These are phyloP conservation scores for Gilbertella persicaria DNA, from an alignment of 371 early-diverging fungal species.

Conservation along the genomic window DNA sequence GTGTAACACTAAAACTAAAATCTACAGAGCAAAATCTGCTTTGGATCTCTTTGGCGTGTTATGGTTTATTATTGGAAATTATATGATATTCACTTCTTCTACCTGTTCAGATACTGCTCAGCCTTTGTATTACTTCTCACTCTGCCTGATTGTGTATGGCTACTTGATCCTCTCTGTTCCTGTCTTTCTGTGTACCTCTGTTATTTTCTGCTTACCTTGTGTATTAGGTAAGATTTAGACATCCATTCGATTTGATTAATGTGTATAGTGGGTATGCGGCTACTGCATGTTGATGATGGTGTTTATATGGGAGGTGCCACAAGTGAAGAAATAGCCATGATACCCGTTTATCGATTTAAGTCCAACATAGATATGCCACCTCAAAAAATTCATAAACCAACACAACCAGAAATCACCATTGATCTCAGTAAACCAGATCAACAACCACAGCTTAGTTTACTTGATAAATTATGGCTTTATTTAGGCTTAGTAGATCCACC, in stretches of 20 bases:
- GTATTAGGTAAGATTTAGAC: slow-evolving; percentile 43
- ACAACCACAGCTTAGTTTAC: slow-evolving; percentile 12
- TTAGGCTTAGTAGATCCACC: slow-evolving; percentile 28
- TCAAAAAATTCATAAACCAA: background rate
- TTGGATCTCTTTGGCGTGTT: slow-evolving; percentile 65
- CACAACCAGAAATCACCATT: slow-evolving; percentile 11
- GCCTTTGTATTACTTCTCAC: slow-evolving; percentile 58
- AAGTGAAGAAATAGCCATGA: slow-evolving; percentile 56
- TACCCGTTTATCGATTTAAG: slow-evolving; percentile 51
- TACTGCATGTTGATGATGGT: slow-evolving; percentile 60
- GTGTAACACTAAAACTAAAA: background rate
- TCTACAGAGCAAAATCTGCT: slow-evolving; percentile 47
- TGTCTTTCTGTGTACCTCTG: slow-evolving; percentile 60
- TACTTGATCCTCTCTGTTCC: slow-evolving; percentile 71
- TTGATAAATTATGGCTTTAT: slow-evolving; percentile 33
- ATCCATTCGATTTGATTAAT: background rate
- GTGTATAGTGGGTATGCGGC: slow-evolving; percentile 51
- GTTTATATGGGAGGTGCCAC: slow-evolving; percentile 65
- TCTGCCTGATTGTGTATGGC: slow-evolving; percentile 64
- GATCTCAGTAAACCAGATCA: slow-evolving; percentile 17
- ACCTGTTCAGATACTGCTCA: slow-evolving; percentile 57
- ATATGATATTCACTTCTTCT: slow-evolving; percentile 61
- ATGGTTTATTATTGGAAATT: slow-evolving; percentile 75
- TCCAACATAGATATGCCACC: slow-evolving; percentile 6
- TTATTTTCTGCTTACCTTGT: slow-evolving; percentile 69